Evolutionary conservation across 2,329 filamentous ascomycete genomes (phyloP).

Genomic region (Cercospora citrullina): DNA sequence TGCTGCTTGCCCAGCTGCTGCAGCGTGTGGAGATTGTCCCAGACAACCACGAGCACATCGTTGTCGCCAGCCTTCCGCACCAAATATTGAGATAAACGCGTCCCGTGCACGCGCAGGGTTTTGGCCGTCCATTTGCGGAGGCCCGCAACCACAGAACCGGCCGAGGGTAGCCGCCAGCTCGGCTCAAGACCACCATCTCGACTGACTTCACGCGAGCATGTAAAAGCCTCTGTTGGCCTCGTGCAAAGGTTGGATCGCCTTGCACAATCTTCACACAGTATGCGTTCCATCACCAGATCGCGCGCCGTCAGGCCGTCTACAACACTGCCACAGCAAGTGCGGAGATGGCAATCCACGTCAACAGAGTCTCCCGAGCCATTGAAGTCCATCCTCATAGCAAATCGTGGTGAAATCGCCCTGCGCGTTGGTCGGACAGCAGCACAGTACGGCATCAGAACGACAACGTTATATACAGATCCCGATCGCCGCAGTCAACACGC

Average conservation of each 20-base stretch:
- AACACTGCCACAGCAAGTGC: slow-evolving; percentile 22
- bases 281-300: slow-evolving; percentile 29
- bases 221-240: slow-evolving; percentile 1
- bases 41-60: background rate
- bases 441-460: slow-evolving; percentile 85
- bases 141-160: background rate
- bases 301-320: slow-evolving; percentile 27
- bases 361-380: slow-evolving; percentile 32
- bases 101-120: background rate
- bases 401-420: slow-evolving; percentile 93
- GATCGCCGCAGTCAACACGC: slow-evolving; percentile 88
- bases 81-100: background rate
- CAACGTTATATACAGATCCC: slow-evolving; percentile 91
- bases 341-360: slow-evolving; percentile 31
- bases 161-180: slow-evolving; percentile 7
- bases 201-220: background rate
- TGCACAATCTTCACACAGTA: slow-evolving; percentile 7
- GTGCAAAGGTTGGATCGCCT: slow-evolving; percentile 2
- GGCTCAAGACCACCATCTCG: slow-evolving; percentile 11
- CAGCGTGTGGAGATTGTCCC: background rate
- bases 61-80: background rate
- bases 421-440: slow-evolving; percentile 87
- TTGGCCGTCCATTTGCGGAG: background rate
- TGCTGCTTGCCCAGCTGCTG: background rate
- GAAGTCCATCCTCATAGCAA: slow-evolving; percentile 84